A percentile compares a stretch with the other conserved stretches of the same genome.
phyloP scores from a whole-genome alignment of 2,329 filamentous ascomycete species.

The Cladophialophora bantiana region DNA sequence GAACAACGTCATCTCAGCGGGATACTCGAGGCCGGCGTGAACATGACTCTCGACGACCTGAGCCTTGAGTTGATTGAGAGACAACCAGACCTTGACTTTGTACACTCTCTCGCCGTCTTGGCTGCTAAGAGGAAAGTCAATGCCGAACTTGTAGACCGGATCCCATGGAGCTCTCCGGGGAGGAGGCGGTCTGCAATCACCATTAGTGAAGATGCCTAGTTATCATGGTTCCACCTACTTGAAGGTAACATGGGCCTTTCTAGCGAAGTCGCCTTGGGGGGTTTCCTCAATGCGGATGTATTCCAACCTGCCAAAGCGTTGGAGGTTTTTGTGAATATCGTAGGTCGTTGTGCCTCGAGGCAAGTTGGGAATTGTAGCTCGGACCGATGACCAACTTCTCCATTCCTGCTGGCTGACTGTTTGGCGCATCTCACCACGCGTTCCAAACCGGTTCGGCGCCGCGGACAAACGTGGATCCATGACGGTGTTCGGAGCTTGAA shows the following conservation, averaged over 20 bases:
- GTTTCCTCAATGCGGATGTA: conserved; percentile 65
- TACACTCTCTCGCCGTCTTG: conserved; percentile 2
- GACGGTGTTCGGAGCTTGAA: conserved; percentile 4
- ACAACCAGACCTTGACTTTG: conserved; percentile 25
- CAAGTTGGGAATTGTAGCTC: conserved; percentile 47
- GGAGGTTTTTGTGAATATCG: conserved; percentile 61
- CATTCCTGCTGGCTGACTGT: conserved; percentile 42
- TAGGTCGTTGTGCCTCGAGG: conserved; percentile 48
- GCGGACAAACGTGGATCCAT: conserved; percentile 10
- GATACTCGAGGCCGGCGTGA: conserved; percentile 32
- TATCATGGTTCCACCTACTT: conserved; percentile 50
- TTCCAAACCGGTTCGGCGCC: conserved; percentile 3
- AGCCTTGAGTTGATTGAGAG: conserved; percentile 3
- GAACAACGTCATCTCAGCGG: conserved; percentile 31
- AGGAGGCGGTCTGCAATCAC: conserved; percentile 48
- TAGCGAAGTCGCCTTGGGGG: conserved; percentile 48
- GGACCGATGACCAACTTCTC: conserved; percentile 50
- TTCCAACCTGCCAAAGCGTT: conserved; percentile 59
- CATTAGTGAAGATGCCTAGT: conserved; percentile 53
- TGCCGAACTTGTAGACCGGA: conserved; percentile 14
- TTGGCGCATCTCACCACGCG: not conserved
- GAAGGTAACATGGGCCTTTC: conserved; percentile 61
- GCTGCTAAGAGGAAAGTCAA: conserved; percentile 24
- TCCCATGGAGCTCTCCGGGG: conserved; percentile 43
- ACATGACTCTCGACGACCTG: conserved; percentile 31